Percentiles rank a stretch among this genome's conserved stretches.
Conservation (phyloP, 495 filamentous ascomycete genomes). For the Lepraria neglecta region DNA sequence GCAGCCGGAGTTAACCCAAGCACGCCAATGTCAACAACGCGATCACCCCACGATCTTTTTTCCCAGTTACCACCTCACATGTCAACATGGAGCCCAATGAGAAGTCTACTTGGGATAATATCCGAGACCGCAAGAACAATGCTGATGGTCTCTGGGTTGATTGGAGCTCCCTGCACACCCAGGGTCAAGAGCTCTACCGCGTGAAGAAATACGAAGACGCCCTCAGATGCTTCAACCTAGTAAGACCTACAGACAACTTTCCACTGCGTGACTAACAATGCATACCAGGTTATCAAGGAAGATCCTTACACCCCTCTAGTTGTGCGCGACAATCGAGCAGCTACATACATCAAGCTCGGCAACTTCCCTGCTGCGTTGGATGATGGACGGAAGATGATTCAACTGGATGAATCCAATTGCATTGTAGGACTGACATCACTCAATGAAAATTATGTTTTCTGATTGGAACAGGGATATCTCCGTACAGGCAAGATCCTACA, state of each 20-base stretch:
- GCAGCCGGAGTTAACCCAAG: too few relatives aligned
- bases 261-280: conserved; percentile 6
- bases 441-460: neutral
- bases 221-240: conserved; percentile 40
- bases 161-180: conserved; percentile 28
- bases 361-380: conserved; percentile 47
- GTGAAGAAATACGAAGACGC: conserved; percentile 39
- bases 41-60: too few relatives aligned
- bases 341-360: conserved; percentile 52
- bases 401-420: conserved; percentile 42
- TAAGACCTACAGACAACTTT: conserved; percentile 23
- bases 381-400: conserved; percentile 57
- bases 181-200: conserved; percentile 40
- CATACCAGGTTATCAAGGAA: conserved; percentile 35
- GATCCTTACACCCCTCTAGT: conserved; percentile 33
- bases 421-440: conserved; percentile 32
- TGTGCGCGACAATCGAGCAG: conserved; percentile 56
- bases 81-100: too few relatives aligned
- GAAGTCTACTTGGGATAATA: too few relatives aligned
- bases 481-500: conserved; percentile 57
- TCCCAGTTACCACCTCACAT: too few relatives aligned
- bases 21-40: too few relatives aligned
- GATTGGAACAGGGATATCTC: conserved; percentile 50
- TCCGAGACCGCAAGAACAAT: conserved; percentile 4
- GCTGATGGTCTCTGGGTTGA: conserved; percentile 18